A percentile compares a stretch with the other conserved stretches of the same genome.
Conservation (phyloP, 495 filamentous ascomycete species). For the Viridothelium virens region DNA sequence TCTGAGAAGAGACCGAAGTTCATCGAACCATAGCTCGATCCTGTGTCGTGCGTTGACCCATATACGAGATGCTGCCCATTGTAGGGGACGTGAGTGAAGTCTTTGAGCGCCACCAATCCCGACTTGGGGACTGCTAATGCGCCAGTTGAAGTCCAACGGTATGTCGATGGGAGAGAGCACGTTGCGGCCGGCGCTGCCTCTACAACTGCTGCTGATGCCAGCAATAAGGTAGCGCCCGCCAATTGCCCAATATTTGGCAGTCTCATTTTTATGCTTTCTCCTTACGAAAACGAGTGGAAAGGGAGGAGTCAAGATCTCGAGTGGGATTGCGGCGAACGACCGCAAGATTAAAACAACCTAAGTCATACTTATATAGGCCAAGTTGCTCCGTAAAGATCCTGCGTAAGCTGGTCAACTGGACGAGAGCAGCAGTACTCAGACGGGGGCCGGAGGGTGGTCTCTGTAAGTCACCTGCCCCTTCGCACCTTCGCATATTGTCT, state of each 20-base stretch:
- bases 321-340: neutral
- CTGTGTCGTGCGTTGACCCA: slow-evolving; percentile 37
- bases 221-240: neutral
- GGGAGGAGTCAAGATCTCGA: neutral
- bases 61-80: slow-evolving; percentile 52
- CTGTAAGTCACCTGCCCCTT: neutral
- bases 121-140: slow-evolving; percentile 44
- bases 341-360: neutral
- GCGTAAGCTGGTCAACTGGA: slow-evolving; percentile 6
- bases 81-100: slow-evolving; percentile 48
- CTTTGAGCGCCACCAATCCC: slow-evolving; percentile 50
- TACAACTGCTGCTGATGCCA: neutral
- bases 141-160: slow-evolving; percentile 47
- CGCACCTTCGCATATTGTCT: neutral
- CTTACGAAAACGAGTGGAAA: neutral
- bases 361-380: slow-evolving; percentile 1
- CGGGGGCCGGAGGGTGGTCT: neutral
- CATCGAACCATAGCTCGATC: slow-evolving; percentile 47
- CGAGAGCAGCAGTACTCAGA: neutral
- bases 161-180: slow-evolving; percentile 49
- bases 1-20: slow-evolving; percentile 49
- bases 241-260: neutral
- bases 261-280: slow-evolving; percentile 2
- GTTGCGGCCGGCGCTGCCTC: slow-evolving; percentile 5
- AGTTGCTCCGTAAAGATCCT: slow-evolving; percentile 7